Evolutionary conservation across 768 basidiomycete genomes (phyloP), one percentile per base, ranked within the genome.

Genomic region (Pisolithus tinctorius): DNA sequence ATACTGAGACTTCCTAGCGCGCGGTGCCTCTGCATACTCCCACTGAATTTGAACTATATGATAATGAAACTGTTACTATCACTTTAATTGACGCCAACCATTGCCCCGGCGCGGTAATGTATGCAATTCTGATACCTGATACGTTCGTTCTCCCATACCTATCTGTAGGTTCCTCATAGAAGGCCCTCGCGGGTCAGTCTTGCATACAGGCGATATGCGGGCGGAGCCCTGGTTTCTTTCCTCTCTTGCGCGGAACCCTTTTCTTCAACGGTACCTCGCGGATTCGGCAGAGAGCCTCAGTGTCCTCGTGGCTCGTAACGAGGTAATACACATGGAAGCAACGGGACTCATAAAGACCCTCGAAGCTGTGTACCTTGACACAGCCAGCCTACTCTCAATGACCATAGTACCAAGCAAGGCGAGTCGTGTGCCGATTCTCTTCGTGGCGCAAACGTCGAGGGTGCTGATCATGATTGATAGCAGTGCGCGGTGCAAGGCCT

Each of bases 21-120:
- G 58, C 79, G 1, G 58, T 88, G 41, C 78, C 81, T 0, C 60
- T 88, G 48, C 75, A 91, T 52, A 76, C 75, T 3, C 89, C 92
- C 0, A 86, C 81, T 0, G 52, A 63, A 30, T 73, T 84, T 29
- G 79, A 83, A 34, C 64, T 94, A 16, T 77, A 74, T 4, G 69
- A 76, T 23, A 70, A 70, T 7, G 79, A 84, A 57, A 65, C 63
- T 4, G 84, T 95, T 9, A 82, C 75, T 0, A 75, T 96, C 51
- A 94, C 92, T 0, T 74, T 88, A 9, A 66, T 96, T 7, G 89
- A 94, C 60, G 94, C 94, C 0, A 96, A 96, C 61, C 94, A 97
- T 64, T 96, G 93, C 63, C 94, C 92, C 10, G 94, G 94, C 0
- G 86, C 93, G 0, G 85, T 92, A 39, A 95, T 97, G 93, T 93